Conservation (phyloP, 352 stramenopile species). For the Elongisporangium undulatum region DNA sequence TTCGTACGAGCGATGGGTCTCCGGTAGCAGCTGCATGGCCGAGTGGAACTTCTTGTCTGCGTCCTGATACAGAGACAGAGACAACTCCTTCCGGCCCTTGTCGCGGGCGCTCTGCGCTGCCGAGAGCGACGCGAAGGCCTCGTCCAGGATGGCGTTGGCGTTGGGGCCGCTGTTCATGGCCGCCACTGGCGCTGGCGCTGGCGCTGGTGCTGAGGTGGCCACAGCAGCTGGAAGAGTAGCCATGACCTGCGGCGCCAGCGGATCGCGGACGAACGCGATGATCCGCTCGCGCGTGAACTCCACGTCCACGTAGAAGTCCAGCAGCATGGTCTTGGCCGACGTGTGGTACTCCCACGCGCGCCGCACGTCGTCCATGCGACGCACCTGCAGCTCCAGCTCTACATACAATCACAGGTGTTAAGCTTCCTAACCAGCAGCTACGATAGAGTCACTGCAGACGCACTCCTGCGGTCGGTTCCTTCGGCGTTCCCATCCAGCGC, state of each 20-base stretch:
- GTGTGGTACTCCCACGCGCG: conserved; percentile 38
- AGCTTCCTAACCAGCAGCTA: neutral
- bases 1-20: conserved; percentile 27
- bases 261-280: conserved; percentile 8
- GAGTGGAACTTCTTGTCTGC: conserved; percentile 28
- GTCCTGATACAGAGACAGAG: conserved; percentile 25
- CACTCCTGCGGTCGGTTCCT: conserved; percentile 5
- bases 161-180: neutral
- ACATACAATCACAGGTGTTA: neutral
- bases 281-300: conserved; percentile 18
- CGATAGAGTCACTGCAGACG: neutral
- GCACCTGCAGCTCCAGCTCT: conserved; percentile 29
- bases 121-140: conserved; percentile 32
- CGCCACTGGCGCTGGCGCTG: neutral
- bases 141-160: conserved; percentile 17
- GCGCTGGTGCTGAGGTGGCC: neutral
- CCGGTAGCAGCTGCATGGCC: conserved; percentile 24
- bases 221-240: conserved; percentile 3
- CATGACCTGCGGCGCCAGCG: neutral
- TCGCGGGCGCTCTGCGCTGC: conserved; percentile 18
- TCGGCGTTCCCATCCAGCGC: neutral
- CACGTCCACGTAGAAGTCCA: conserved; percentile 41
- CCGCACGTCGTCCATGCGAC: conserved; percentile 34
- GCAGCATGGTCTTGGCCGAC: conserved; percentile 19
- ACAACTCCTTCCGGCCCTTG: neutral